These are phyloP conservation scores for Colletotrichum shisoi DNA, from an alignment of 2,329 filamentous ascomycete genomes.

Conservation along the genomic window DNA sequence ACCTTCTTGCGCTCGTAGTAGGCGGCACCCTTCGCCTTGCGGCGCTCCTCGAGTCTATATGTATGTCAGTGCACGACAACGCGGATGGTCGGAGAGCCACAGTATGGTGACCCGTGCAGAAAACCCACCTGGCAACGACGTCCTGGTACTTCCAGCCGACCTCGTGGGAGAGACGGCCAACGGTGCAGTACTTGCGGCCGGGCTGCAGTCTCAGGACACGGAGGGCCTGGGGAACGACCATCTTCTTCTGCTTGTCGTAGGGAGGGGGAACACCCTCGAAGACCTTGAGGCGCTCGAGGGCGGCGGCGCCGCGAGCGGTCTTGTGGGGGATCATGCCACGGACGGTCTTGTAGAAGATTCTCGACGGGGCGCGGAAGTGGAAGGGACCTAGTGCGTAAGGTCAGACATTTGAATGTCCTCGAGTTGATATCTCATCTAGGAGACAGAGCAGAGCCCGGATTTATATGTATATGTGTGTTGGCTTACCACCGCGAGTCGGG, in stretches of 20 bases:
- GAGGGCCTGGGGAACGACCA: conserved; percentile 98
- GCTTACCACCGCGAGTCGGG: conserved; percentile 95
- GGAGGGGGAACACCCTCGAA: conserved; percentile 99
- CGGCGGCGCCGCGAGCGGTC: conserved; percentile 95
- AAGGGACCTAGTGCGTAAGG: conserved; percentile 76
- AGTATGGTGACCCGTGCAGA: neutral
- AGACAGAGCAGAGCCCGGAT: conserved; percentile 27
- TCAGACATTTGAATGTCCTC: conserved; percentile 44
- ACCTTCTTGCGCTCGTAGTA: conserved; percentile 99
- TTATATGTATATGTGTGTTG: conserved; percentile 31
- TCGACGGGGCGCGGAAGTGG: conserved; percentile 98
- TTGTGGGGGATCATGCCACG: conserved; percentile 99
- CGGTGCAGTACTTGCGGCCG: conserved; percentile 99
- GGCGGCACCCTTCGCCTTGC: conserved; percentile 98
- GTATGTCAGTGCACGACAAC: conserved; percentile 14
- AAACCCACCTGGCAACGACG: conserved; percentile 91
- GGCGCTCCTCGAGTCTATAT: conserved; percentile 93
- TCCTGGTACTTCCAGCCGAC: conserved; percentile 99
- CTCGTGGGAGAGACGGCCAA: conserved; percentile 96
- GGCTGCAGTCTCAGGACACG: conserved; percentile 96
- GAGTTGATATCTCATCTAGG: conserved; percentile 38
- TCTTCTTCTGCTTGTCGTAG: conserved; percentile 99
- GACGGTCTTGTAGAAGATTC: conserved; percentile 99
- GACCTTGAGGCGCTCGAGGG: conserved; percentile 98
- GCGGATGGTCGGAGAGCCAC: too few relatives aligned